Evolutionary conservation across 805 yeast species (phyloP), one percentile per base, ranked within the genome.

Genomic region (Teunomyces aglyptinius): DNA sequence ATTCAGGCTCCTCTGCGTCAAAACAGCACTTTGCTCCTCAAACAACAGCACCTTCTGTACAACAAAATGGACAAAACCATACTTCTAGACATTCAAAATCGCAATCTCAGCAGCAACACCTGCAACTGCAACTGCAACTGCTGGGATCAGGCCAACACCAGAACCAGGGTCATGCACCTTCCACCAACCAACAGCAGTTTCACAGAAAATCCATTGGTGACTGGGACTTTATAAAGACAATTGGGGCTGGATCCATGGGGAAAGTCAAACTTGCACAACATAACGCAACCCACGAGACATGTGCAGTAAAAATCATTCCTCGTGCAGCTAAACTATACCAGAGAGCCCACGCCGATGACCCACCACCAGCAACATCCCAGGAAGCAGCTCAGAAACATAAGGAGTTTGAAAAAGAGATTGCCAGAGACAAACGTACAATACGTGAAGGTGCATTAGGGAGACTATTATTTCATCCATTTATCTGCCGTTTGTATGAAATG

Each of bases 231-330:
- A 77, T 88, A 48, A 89, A 89, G 66, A 90, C 97, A 2, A 87
- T 94, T 39, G 99, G 99, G 36, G 96, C 98, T 2, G 99, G 99
- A 3, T 89, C 97, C 0, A 94, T 94, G 99, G 99, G 99, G 49
- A 95, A 92, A 65, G 99, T 94, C 42, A 94, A 94, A 68, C 74
- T 94, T 33, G 98, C 98, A 1, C 84, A 82, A 58, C 96, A 91
- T 69, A 80, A 86, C 54, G 67, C 81, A 29, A 89, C 97, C 1
- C 81, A 79, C 49, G 91, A 88, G 56, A 77, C 89, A 11, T 92
- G 97, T 68, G 96, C 95, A 0, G 91, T 92, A 22, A 92, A 92
- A 64, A 91, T 92, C 46, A 94, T 92, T 32, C 96, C 96, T 20
- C 74, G 96, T 55, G 97, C 97, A 5, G 85, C 89, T 5, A 85